Evolutionary conservation across 1,284 basidiomycete genomes (phyloP).

Genomic region (Coniferiporia weirii): DNA sequence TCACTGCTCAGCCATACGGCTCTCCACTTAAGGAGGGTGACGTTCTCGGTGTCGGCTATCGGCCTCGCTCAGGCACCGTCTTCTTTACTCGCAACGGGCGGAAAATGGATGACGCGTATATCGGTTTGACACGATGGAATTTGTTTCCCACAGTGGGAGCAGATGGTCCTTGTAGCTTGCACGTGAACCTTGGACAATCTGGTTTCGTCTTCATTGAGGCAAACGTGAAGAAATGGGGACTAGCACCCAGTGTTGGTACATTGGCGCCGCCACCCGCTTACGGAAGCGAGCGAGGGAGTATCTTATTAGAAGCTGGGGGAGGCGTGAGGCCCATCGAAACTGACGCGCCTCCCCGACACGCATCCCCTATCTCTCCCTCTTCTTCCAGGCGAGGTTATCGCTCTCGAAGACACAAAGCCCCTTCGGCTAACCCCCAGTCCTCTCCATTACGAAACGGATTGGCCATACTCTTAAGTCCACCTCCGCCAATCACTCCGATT

Average conservation of each 20-base stretch:
- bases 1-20: conserved; percentile 84
- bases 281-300: conserved; percentile 90
- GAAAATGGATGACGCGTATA: conserved; percentile 90
- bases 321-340: conserved; percentile 41
- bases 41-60: conserved; percentile 89
- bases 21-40: conserved; percentile 88
- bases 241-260: conserved; percentile 92
- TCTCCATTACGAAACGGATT: conserved; percentile 53
- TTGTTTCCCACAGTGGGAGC: conserved; percentile 94
- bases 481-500: conserved; percentile 75
- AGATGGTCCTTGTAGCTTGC: conserved; percentile 89
- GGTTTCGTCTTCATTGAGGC: conserved; percentile 98
- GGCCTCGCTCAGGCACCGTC: conserved; percentile 90
- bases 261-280: conserved; percentile 94
- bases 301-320: conserved; percentile 85
- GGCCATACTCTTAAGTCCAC: conserved; percentile 52
- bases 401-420: conserved; percentile 40
- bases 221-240: conserved; percentile 97
- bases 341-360: conserved; percentile 37
- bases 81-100: conserved; percentile 96
- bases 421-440: conserved; percentile 42
- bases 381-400: conserved; percentile 55
- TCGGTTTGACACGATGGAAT: conserved; percentile 84
- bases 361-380: conserved; percentile 43
- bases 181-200: conserved; percentile 92